Conservation (phyloP, 1,284 basidiomycete species). For the Ustilago crameri region DNA sequence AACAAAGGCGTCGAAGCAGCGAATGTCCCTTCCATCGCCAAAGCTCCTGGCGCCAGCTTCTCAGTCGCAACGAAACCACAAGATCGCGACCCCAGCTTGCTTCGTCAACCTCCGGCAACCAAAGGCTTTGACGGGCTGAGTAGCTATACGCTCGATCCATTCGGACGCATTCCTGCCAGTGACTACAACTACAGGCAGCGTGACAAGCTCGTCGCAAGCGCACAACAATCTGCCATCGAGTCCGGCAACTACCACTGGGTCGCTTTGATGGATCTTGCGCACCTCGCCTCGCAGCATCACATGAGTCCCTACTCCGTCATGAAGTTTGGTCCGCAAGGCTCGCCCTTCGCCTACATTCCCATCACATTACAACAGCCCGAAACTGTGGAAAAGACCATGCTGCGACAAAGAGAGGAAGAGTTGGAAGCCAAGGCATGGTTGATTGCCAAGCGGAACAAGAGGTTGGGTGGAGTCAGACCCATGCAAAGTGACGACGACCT, state of each 20-base stretch:
- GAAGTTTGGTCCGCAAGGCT: slow-evolving; percentile 60
- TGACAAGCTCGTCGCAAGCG: slow-evolving; percentile 50
- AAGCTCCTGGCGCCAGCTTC: slow-evolving; percentile 44
- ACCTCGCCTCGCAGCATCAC: slow-evolving; percentile 65
- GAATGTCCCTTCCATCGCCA: slow-evolving; percentile 22
- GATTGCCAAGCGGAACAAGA: slow-evolving; percentile 21
- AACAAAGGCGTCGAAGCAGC: slow-evolving; percentile 38
- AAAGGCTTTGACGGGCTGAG: slow-evolving; percentile 28
- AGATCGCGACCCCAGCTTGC: slow-evolving; percentile 40
- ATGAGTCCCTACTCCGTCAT: slow-evolving; percentile 59
- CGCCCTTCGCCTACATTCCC: slow-evolving; percentile 64
- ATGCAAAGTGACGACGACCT: slow-evolving; percentile 28
- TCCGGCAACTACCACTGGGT: slow-evolving; percentile 58
- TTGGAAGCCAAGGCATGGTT: slow-evolving; percentile 42
- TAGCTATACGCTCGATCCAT: slow-evolving; percentile 44
- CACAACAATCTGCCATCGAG: slow-evolving; percentile 41
- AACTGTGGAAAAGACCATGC: slow-evolving; percentile 42
- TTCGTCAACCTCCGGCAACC: slow-evolving; percentile 26
- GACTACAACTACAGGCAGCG: slow-evolving; percentile 46
- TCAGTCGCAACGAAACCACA: slow-evolving; percentile 46
- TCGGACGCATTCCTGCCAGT: slow-evolving; percentile 45
- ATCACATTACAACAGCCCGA: slow-evolving; percentile 61
- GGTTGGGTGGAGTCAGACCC: slow-evolving; percentile 1
- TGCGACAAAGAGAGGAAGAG: slow-evolving; percentile 52
- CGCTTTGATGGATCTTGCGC: slow-evolving; percentile 57